Base-by-base conservation (phyloP, 805 yeast genomes). In the Kuraishia floccosa region DNA sequence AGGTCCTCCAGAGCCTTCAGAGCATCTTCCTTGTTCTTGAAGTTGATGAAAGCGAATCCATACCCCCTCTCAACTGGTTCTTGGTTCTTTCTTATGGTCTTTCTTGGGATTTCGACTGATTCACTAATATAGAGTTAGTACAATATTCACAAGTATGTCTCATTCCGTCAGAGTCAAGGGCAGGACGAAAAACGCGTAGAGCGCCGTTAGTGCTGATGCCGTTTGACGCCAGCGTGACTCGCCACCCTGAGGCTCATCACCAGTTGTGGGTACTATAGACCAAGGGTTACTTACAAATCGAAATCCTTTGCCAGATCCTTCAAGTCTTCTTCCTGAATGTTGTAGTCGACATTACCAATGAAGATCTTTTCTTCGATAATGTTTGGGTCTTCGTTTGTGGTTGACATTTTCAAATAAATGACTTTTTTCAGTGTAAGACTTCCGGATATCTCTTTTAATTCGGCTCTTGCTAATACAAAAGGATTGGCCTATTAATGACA, bases 21-120 rank as follows among this genome's bases (percentile, higher is more conserved):
- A 46, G 84, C 94, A 27, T 65, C 63, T 30, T 69, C 80, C 40
- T 75, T 72, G 35, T 65, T 56, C 30, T 70, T 62, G 40, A 77
- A 73, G 39, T 68, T 68, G 39, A 75, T 70, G 47, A 78, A 72
- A 2, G 65, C 73, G 38, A 42, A 47, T 28, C 60, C 59, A 34
- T 46, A 46, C 5, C 53, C 46, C 26, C 44, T 46, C 26, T 41
- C 36, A 22, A 48, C 39, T 8, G 32, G 38, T 18, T 43, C 37
- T 12, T 29, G 24, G 7, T 25, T 36, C 25, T 33, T 34, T 26
- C 34, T 34, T 9, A 28, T 27, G 9, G 17, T 14, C 35, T 41
- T 37, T 44, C 43, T 42, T 30, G 60, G 58, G 25, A 54, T 39
- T 35, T 53, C 57, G 24, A 53, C 50, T 8, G 52, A 41, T 26